phyloP scores from a whole-genome alignment of 306 rosid species.

The Fagus crenata region DNA sequence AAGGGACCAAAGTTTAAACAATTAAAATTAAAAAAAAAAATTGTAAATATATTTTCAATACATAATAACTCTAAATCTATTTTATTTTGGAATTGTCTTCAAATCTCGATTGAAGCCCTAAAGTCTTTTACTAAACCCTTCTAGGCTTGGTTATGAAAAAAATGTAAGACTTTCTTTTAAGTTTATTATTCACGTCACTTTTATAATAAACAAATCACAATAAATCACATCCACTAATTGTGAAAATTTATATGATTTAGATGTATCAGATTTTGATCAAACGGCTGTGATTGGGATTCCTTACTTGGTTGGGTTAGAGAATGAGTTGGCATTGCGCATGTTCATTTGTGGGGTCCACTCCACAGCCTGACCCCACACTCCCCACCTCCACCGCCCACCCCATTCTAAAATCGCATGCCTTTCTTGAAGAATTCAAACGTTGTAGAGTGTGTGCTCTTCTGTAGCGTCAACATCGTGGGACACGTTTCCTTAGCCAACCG shows the following conservation, averaged over 20 bases:
- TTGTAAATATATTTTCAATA: too few relatives aligned
- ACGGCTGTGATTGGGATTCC: slow-evolving; percentile 27
- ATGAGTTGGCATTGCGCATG: background rate
- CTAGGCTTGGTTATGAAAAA: too few relatives aligned
- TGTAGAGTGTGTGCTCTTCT: background rate
- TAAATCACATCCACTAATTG: too few relatives aligned
- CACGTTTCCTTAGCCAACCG: background rate
- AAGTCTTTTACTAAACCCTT: too few relatives aligned
- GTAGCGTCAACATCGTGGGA: slow-evolving; percentile 3
- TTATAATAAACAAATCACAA: too few relatives aligned
- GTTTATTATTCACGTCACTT: too few relatives aligned
- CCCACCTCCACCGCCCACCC: slow-evolving; percentile 35
- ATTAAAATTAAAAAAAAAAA: too few relatives aligned
- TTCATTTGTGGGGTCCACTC: background rate
- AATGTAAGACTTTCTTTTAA: too few relatives aligned
- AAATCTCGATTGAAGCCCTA: too few relatives aligned
- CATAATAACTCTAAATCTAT: too few relatives aligned
- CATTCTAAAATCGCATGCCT: background rate
- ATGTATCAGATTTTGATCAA: background rate
- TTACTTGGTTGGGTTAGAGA: background rate
- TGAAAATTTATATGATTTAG: background rate
- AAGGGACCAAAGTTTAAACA: too few relatives aligned
- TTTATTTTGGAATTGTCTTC: too few relatives aligned
- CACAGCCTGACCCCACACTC: background rate
- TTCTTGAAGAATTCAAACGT: background rate